These are phyloP conservation scores for Diaporthe velutina DNA, from an alignment of 2,329 filamentous ascomycete genomes.

Conservation along the genomic window DNA sequence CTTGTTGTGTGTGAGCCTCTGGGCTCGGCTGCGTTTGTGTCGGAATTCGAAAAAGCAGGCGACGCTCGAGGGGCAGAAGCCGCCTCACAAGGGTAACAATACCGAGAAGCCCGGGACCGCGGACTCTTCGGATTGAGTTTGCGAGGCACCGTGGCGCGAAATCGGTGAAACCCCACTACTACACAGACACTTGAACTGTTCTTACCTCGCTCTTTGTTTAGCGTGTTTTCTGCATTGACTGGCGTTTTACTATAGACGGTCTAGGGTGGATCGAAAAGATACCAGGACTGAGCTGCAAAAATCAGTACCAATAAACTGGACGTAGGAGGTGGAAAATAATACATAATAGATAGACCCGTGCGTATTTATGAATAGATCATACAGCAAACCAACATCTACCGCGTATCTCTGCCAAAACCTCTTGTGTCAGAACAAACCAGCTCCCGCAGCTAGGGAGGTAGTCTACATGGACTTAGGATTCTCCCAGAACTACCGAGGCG, in stretches of 20 bases:
- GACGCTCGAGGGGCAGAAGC: background rate
- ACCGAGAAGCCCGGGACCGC: background rate
- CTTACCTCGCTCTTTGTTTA: background rate
- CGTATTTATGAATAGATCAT: background rate
- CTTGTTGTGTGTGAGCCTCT: background rate
- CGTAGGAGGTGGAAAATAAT: background rate
- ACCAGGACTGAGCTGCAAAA: background rate
- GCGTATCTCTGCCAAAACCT: background rate
- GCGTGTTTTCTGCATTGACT: background rate
- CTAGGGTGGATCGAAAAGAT: background rate
- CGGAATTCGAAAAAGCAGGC: slow-evolving; percentile 2
- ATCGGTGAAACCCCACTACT: background rate
- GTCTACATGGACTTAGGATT: no score
- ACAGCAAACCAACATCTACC: no score
- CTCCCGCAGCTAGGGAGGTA: background rate
- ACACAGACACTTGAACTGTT: no score
- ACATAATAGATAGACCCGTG: background rate
- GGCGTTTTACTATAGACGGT: background rate
- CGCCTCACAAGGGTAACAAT: background rate
- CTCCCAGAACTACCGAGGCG: no score
- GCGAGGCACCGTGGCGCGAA: background rate
- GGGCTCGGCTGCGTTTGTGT: slow-evolving; percentile 1
- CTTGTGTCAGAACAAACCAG: background rate
- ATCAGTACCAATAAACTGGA: background rate
- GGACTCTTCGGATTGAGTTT: background rate